Conservation (phyloP, 176 grass and related monocot genomes). For the Musa schizocarpa region DNA sequence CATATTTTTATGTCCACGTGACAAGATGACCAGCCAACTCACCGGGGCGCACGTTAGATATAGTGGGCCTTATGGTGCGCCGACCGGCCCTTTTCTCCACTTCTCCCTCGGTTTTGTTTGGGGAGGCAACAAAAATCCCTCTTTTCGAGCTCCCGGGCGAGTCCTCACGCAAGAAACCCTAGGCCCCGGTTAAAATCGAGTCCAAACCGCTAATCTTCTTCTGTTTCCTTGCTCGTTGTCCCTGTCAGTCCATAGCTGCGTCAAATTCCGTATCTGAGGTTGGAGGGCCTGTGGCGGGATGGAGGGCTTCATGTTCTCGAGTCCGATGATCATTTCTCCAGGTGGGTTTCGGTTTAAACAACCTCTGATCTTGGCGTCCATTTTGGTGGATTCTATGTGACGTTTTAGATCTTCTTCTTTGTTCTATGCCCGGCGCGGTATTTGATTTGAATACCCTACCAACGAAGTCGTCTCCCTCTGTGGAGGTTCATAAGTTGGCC, state of each 20-base stretch:
- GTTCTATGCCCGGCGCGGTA: background rate
- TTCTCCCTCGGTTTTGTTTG: background rate
- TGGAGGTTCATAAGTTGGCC: background rate
- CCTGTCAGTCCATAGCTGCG: background rate
- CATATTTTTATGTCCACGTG: too few relatives aligned
- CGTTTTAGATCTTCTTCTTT: background rate
- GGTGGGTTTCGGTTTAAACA: background rate
- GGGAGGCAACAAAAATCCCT: background rate
- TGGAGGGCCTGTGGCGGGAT: background rate
- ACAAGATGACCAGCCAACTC: too few relatives aligned
- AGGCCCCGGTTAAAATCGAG: background rate
- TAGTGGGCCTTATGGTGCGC: background rate
- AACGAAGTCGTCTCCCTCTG: background rate
- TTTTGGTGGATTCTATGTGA: background rate
- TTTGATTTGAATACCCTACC: background rate
- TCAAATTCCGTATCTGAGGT: background rate
- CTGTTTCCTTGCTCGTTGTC: background rate
- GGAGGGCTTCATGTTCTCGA: conserved; percentile 27
- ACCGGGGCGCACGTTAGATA: background rate
- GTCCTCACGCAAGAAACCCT: background rate
- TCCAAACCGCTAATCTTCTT: background rate
- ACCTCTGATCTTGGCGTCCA: background rate
- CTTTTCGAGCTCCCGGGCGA: background rate
- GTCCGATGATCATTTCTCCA: conserved; percentile 22
- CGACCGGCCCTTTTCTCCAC: background rate